Evolutionary conservation across 129 eudicot species (phyloP).

Genomic region (Centrapalus pauciflorus): DNA sequence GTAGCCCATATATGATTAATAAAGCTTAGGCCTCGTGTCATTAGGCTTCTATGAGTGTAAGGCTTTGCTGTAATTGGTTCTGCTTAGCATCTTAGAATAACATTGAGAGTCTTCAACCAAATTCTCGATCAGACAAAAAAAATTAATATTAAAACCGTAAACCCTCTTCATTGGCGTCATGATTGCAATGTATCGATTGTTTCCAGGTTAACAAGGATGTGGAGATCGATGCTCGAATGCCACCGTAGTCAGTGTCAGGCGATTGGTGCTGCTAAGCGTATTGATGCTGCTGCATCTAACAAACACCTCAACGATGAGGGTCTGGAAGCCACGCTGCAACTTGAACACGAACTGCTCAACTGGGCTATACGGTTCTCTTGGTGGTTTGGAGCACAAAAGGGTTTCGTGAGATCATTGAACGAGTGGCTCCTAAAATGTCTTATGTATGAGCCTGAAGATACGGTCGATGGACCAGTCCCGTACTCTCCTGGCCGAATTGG

Average conservation of each 20-base stretch:
- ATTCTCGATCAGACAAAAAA: no score
- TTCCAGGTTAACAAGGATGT: conserved; percentile 67
- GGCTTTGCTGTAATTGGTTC: no score
- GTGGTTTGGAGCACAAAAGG: conserved; percentile 85
- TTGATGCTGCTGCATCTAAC: conserved; percentile 63
- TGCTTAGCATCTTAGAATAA: no score
- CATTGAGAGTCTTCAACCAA: no score
- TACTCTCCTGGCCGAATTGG: conserved; percentile 93
- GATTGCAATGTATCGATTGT: not conserved
- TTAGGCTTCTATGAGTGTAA: no score
- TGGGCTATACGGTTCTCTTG: conserved; percentile 79
- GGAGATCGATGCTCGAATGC: conserved; percentile 85
- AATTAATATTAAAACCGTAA: no score
- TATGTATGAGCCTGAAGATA: conserved; percentile 75
- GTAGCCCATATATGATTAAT: no score
- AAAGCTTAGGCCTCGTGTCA: no score
- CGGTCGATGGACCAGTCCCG: conserved; percentile 77
- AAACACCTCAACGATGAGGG: conserved; percentile 56
- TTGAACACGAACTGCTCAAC: conserved; percentile 71
- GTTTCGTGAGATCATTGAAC: conserved; percentile 62
- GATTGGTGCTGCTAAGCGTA: conserved; percentile 56
- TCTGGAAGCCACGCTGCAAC: conserved; percentile 77
- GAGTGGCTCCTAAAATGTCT: conserved; percentile 83
- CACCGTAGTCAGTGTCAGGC: conserved; percentile 77
- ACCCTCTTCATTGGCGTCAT: no score